phyloP scores from a whole-genome alignment of 345 rosid genomes.

The Geranium brycei region DNA sequence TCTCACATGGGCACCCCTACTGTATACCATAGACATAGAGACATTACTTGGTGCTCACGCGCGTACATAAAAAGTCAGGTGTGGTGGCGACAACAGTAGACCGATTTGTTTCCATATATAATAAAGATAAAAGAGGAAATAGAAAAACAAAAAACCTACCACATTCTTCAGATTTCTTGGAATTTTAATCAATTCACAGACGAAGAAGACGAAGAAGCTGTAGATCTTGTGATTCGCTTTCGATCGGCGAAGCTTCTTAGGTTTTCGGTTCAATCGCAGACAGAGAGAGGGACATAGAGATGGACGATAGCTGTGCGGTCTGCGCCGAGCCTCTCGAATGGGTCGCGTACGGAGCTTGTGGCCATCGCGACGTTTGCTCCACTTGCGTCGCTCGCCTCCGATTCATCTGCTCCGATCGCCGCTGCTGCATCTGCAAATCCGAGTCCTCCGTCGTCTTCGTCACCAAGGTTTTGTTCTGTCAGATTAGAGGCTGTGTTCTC shows the following conservation, averaged over 20 bases:
- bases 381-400: constrained; percentile 91
- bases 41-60: no score
- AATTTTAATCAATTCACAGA: not conserved
- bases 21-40: no score
- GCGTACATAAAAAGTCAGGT: no score
- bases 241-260: not conserved
- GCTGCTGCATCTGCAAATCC: constrained; percentile 87
- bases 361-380: constrained; percentile 84
- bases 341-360: constrained; percentile 88
- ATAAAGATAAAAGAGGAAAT: no score
- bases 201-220: not conserved
- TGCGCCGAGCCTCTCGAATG: constrained; percentile 83
- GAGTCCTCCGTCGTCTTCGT: constrained; percentile 46
- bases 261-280: no score
- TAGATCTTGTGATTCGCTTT: not conserved
- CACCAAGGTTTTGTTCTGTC: constrained; percentile 54
- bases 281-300: constrained; percentile 14
- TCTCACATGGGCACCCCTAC: no score
- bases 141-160: no score
- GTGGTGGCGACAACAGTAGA: no score
- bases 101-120: no score
- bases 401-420: constrained; percentile 69
- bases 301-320: constrained; percentile 91
- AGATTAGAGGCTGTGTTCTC: no score
- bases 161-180: no score